phyloP scores from a whole-genome alignment of 106 monocot genomes.

The Allium sativum region DNA sequence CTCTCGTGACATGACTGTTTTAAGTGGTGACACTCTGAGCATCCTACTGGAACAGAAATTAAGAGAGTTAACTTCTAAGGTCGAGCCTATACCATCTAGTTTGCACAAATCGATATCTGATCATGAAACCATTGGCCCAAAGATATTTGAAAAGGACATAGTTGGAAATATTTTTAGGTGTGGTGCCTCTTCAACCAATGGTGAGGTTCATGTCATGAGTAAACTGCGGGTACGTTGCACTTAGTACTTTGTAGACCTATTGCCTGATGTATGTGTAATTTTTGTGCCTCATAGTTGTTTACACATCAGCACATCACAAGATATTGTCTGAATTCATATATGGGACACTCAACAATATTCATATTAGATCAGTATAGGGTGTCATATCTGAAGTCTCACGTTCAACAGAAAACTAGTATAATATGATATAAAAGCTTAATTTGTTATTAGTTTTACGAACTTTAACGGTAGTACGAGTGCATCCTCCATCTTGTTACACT shows the following conservation, averaged over 20 bases:
- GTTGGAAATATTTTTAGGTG: conserved; percentile 1
- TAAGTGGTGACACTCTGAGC: conserved; percentile 67
- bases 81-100: conserved; percentile 26
- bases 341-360: not conserved
- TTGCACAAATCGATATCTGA: conserved; percentile 15
- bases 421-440: too few species aligned
- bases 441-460: too few species aligned
- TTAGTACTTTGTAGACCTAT: not conserved
- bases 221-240: conserved; percentile 22
- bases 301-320: not conserved
- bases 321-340: not conserved
- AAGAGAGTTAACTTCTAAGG: conserved; percentile 53
- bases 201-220: conserved; percentile 11
- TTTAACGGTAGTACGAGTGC: too few species aligned
- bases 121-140: conserved; percentile 6
- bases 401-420: not conserved
- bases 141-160: conserved; percentile 8
- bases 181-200: conserved; percentile 10
- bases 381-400: not conserved
- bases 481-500: too few species aligned
- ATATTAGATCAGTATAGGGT: not conserved
- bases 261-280: not conserved
- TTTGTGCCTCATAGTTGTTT: not conserved
- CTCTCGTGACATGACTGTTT: conserved; percentile 23
- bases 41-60: conserved; percentile 73